Percentiles rank a stretch among this genome's conserved stretches.
These are phyloP conservation scores for Hemerocallis citrina DNA, from an alignment of 106 monocot genomes.

Conservation along the genomic window DNA sequence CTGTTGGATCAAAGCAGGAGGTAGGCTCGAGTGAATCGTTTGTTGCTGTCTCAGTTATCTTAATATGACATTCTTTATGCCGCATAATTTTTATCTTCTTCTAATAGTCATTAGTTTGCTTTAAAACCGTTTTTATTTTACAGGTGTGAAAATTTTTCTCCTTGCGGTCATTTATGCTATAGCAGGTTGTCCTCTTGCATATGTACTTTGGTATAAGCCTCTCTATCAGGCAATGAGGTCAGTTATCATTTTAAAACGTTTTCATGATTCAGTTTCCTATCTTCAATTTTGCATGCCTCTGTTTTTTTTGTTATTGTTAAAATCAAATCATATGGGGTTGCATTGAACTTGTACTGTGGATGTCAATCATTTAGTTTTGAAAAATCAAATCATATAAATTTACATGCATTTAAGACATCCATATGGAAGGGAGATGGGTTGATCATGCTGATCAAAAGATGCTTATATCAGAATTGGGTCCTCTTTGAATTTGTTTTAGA, in stretches of 20 bases:
- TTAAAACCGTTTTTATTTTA: not conserved
- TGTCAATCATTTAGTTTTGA: too few relatives aligned
- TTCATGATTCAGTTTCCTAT: too few relatives aligned
- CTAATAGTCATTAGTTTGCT: not conserved
- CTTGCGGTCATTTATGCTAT: conserved; percentile 86
- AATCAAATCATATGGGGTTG: too few relatives aligned
- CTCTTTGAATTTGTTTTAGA: too few relatives aligned
- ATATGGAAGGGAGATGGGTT: too few relatives aligned
- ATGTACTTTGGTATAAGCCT: conserved; percentile 89
- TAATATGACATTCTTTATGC: not conserved
- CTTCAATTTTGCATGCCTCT: too few relatives aligned
- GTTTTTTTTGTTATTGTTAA: too few relatives aligned
- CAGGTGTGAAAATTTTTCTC: conserved; percentile 87
- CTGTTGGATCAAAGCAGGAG: conserved; percentile 62
- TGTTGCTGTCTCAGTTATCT: not conserved
- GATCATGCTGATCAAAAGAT: too few relatives aligned
- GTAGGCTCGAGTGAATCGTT: conserved; percentile 13
- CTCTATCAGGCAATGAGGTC: conserved; percentile 92
- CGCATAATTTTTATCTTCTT: not conserved
- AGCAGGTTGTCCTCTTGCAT: conserved; percentile 71
- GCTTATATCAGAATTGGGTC: too few relatives aligned
- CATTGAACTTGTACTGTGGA: too few relatives aligned
- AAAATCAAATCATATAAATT: too few relatives aligned
- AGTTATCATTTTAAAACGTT: not conserved
- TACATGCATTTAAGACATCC: not conserved